A percentile compares a stretch with the other conserved stretches of the same genome.
phyloP scores from a whole-genome alignment of 208 protist genomes.

The Leptomonas pyrrhocoris region DNA sequence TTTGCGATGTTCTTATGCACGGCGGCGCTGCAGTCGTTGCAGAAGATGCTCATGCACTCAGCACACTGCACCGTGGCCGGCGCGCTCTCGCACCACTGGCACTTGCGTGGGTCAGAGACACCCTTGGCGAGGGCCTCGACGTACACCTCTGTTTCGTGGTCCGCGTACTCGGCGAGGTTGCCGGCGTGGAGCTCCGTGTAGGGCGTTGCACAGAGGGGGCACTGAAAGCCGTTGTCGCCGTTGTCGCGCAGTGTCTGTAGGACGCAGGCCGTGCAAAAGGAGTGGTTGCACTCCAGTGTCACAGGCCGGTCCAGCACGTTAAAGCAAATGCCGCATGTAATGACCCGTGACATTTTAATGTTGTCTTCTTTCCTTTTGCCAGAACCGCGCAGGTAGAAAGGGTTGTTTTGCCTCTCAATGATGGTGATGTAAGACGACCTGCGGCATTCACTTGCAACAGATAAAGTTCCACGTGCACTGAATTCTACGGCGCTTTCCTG shows the following conservation, averaged over 20 bases:
- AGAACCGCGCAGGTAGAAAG: too few species aligned
- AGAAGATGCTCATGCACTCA: conserved; percentile 78
- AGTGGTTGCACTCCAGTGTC: conserved; percentile 63
- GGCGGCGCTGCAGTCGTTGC: conserved; percentile 62
- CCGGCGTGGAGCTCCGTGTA: conserved; percentile 29
- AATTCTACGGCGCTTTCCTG: too few species aligned
- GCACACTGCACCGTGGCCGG: conserved; percentile 59
- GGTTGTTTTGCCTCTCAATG: too few species aligned
- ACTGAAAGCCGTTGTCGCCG: conserved; percentile 48
- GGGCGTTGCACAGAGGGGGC: conserved; percentile 56
- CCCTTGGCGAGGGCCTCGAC: conserved; percentile 49
- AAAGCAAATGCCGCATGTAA: conserved; percentile 85
- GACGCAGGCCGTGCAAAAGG: conserved; percentile 67
- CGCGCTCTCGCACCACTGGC: conserved; percentile 82
- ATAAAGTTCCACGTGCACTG: too few species aligned
- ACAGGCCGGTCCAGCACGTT: conserved; percentile 57
- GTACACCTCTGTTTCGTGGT: conserved; percentile 49
- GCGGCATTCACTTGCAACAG: not conserved
- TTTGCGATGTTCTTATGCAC: conserved; percentile 83
- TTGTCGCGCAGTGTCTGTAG: conserved; percentile 38
- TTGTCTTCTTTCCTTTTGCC: not conserved
- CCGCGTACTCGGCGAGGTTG: conserved; percentile 44
- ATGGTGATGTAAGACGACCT: not conserved
- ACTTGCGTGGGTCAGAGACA: conserved; percentile 37
- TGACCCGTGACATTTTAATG: conserved; percentile 16